Percentiles rank a stretch among this genome's conserved stretches.
Conservation (phyloP, 208 protist species). For the Naegleria fowleri region DNA sequence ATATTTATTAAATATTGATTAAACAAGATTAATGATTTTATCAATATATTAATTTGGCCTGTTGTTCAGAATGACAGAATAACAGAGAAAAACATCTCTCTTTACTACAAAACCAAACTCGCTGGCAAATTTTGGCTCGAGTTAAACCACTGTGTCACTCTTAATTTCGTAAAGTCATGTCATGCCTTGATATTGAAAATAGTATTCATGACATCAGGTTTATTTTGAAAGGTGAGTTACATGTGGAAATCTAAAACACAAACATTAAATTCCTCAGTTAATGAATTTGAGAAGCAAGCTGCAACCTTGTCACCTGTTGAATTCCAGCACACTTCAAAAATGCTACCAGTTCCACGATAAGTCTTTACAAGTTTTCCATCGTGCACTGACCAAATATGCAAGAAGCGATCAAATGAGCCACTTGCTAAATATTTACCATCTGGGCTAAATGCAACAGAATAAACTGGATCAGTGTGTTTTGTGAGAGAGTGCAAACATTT, state of each 20-base stretch:
- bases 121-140: no score
- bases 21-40: no score
- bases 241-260: constrained; percentile 48
- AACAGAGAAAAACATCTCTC: no score
- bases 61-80: no score
- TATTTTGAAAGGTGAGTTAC: no score
- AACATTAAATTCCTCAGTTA: constrained; percentile 32
- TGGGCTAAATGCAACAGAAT: constrained; percentile 39
- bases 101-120: no score
- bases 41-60: no score
- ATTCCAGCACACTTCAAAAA: constrained; percentile 73
- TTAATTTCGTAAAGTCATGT: no score
- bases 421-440: constrained; percentile 62
- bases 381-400: constrained; percentile 64
- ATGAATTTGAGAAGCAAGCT: constrained; percentile 52
- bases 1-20: no score
- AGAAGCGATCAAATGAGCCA: constrained; percentile 61
- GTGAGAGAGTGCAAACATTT: constrained; percentile 47
- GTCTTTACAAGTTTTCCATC: constrained; percentile 60
- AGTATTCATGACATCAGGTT: no score
- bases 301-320: constrained; percentile 49
- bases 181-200: no score
- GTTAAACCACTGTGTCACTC: no score
- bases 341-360: constrained; percentile 57
- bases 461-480: constrained; percentile 45